These are phyloP conservation scores for Rubia tinctorum DNA, from an alignment of 305 asterid species.

Conservation along the genomic window DNA sequence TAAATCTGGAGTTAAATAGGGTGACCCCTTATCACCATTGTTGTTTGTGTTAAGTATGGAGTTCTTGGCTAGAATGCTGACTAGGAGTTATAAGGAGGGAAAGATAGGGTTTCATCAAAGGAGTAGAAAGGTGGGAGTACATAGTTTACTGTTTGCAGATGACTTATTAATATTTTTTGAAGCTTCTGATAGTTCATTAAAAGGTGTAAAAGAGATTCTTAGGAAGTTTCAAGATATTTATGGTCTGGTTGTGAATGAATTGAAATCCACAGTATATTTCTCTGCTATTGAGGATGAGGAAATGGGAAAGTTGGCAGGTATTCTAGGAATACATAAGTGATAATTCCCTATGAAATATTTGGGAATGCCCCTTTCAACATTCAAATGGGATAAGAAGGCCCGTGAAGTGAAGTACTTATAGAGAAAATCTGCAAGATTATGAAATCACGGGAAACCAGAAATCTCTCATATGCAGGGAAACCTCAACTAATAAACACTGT, in stretches of 20 bases:
- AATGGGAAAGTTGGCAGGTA: no score
- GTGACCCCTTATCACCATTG: not conserved
- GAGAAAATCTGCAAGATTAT: no score
- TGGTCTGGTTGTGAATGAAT: not conserved
- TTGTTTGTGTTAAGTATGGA: not conserved
- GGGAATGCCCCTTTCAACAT: no score
- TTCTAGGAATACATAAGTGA: no score
- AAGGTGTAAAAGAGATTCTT: not conserved
- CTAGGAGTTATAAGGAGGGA: not conserved
- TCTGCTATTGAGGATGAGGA: no score
- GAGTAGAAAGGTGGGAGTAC: not conserved
- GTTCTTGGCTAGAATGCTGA: not conserved
- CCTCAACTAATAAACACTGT: no score
- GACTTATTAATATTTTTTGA: not conserved
- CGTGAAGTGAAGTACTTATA: no score
- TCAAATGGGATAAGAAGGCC: no score
- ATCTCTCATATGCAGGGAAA: no score
- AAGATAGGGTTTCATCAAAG: not conserved
- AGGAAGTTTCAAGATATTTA: no score
- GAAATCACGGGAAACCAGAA: no score
- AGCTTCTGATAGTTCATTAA: not conserved
- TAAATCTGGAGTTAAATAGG: not conserved
- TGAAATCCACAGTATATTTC: not conserved
- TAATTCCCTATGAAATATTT: no score
- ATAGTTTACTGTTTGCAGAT: not conserved